Evolutionary conservation across 225 moss, liverwort and hornwort genomes (phyloP).

Genomic region (Bryoerythrophyllum caledonicum): DNA sequence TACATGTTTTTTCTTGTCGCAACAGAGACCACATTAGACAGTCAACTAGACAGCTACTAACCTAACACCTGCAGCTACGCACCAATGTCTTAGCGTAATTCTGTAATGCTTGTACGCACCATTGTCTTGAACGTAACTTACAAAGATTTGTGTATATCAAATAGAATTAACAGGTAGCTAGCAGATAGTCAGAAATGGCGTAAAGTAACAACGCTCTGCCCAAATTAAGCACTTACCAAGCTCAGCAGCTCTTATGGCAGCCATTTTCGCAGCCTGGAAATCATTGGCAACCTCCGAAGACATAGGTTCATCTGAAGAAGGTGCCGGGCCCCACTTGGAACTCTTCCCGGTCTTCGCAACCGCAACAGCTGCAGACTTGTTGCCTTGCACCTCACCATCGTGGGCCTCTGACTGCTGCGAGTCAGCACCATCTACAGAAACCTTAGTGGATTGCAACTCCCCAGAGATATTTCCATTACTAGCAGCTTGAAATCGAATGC

Average conservation of each 20-base stretch:
- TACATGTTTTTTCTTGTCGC: constrained; percentile 1
- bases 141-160: not conserved
- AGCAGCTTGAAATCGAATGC: constrained; percentile 40
- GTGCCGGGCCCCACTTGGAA: constrained; percentile 93
- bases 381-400: constrained; percentile 51
- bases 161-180: constrained; percentile 6
- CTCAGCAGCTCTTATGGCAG: constrained; percentile 95
- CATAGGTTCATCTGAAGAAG: constrained; percentile 48
- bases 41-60: constrained; percentile 18
- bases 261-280: constrained; percentile 88
- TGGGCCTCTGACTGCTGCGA: constrained; percentile 41
- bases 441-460: constrained; percentile 38
- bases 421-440: constrained; percentile 30
- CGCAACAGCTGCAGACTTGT: constrained; percentile 31
- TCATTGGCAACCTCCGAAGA: constrained; percentile 73
- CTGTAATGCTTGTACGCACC: not conserved
- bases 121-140: not conserved
- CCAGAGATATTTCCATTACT: constrained; percentile 32
- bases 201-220: constrained; percentile 13
- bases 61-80: constrained; percentile 20
- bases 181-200: constrained; percentile 2
- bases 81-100: not conserved
- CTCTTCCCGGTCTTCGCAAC: constrained; percentile 60
- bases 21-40: constrained; percentile 19
- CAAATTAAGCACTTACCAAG: constrained; percentile 62